phyloP scores from a whole-genome alignment of 805 yeast species.

The Candida schatavii region DNA sequence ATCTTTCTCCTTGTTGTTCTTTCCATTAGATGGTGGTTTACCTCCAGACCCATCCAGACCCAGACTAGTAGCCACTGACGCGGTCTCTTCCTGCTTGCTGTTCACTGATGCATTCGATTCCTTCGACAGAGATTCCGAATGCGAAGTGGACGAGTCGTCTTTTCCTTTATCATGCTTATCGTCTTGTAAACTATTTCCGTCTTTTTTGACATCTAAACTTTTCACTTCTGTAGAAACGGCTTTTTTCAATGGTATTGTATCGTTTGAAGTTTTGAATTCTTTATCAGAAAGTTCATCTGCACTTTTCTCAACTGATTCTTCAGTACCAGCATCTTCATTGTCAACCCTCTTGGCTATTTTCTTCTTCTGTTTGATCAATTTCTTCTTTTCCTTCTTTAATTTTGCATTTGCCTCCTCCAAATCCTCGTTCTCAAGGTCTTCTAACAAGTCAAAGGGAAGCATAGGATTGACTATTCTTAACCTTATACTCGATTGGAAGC shows the following conservation, averaged over 20 bases:
- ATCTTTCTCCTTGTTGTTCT: neutral
- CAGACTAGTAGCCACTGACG: neutral
- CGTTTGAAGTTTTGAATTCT: constrained; percentile 8
- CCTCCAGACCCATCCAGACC: neutral
- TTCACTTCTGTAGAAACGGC: constrained; percentile 7
- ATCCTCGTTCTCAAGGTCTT: constrained; percentile 33
- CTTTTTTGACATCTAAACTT: constrained; percentile 5
- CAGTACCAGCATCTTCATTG: constrained; percentile 5
- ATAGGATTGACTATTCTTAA: constrained; percentile 30
- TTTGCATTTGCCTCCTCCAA: constrained; percentile 25
- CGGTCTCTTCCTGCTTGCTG: neutral
- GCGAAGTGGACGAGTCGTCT: neutral
- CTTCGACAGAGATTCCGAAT: neutral
- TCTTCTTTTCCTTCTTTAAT: constrained; percentile 25
- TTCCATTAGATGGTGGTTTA: neutral
- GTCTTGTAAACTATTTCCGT: neutral
- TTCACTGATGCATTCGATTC: neutral
- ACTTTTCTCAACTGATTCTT: neutral
- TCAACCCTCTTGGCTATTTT: constrained; percentile 11
- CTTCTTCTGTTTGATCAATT: constrained; percentile 21
- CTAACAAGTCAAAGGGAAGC: constrained; percentile 41
- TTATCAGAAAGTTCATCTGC: constrained; percentile 4
- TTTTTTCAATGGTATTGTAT: constrained; percentile 10
- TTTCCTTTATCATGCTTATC: neutral
- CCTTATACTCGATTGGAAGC: neutral